Conservation (phyloP, 163 green algal genomes). For the Scenedesmus sp. region DNA sequence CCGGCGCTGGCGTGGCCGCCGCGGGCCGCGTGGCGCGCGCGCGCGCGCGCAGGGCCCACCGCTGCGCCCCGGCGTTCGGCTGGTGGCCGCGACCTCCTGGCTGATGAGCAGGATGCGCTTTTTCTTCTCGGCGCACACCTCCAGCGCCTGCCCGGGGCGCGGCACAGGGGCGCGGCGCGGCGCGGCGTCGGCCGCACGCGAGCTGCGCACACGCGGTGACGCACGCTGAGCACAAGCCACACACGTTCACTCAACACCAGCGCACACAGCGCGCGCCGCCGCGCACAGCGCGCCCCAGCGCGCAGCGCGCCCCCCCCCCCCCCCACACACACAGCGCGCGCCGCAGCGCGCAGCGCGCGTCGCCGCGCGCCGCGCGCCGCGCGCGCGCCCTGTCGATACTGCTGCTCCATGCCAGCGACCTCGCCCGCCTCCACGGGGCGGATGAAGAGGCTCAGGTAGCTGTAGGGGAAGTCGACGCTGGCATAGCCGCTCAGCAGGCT, state of each 20-base stretch:
- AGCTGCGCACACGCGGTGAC: too few species aligned
- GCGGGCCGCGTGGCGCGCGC: too few species aligned
- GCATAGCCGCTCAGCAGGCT: constrained; percentile 93
- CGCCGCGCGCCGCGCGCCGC: too few species aligned
- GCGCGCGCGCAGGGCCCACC: too few species aligned
- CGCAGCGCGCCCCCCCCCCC: too few species aligned
- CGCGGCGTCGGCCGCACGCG: too few species aligned
- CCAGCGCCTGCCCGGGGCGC: constrained; percentile 56
- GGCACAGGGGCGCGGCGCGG: too few species aligned
- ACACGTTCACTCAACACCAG: background rate
- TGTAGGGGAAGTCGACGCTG: constrained; percentile 91
- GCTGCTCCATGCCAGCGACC: constrained; percentile 67
- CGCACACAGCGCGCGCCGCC: too few species aligned
- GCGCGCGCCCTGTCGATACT: constrained; percentile 66
- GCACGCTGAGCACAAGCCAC: background rate
- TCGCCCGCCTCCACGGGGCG: constrained; percentile 77
- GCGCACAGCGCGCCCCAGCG: too few species aligned
- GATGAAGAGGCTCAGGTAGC: constrained; percentile 92
- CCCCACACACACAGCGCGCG: too few species aligned
- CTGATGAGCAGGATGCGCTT: constrained; percentile 59
- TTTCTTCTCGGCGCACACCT: constrained; percentile 71
- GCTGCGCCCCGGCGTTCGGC: too few species aligned
- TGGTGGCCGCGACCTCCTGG: constrained; percentile 36
- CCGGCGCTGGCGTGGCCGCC: background rate
- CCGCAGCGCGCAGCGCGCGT: too few species aligned